A percentile compares a stretch with the other conserved stretches of the same genome.
phyloP scores from a whole-genome alignment of 129 eudicot genomes.

The Lonicera japonica region DNA sequence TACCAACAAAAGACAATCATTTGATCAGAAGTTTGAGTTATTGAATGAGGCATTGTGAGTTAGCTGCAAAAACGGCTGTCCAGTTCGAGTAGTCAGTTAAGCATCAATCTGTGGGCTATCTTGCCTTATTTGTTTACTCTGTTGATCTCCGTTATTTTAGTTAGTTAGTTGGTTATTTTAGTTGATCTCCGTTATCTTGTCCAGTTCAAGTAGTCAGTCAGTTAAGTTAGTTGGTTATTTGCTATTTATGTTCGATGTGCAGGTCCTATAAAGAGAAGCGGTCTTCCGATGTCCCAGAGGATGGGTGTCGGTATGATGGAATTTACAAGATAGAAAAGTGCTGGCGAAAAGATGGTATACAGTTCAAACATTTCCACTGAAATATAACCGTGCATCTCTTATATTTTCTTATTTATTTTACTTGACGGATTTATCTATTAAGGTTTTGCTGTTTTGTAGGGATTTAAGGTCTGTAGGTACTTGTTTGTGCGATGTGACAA shows the following conservation, averaged over 20 bases:
- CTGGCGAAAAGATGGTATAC: slow-evolving; percentile 45
- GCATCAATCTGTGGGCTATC: background rate
- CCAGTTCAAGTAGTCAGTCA: too few relatives aligned
- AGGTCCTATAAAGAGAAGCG: slow-evolving; percentile 56
- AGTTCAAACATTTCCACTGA: slow-evolving; percentile 22
- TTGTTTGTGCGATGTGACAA: slow-evolving; percentile 70
- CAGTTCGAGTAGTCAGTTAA: slow-evolving; percentile 70
- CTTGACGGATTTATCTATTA: background rate
- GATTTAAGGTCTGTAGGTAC: slow-evolving; percentile 56
- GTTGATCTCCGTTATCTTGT: background rate
- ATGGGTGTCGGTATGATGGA: slow-evolving; percentile 55
- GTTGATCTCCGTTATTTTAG: too few relatives aligned
- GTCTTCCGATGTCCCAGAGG: slow-evolving; percentile 40
- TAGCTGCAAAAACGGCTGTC: slow-evolving; percentile 68
- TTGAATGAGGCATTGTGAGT: slow-evolving; percentile 44
- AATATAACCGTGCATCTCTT: background rate
- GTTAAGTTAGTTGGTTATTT: background rate
- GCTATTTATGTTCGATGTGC: slow-evolving; percentile 9
- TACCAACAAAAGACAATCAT: slow-evolving; percentile 56
- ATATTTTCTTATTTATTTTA: background rate
- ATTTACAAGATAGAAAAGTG: slow-evolving; percentile 53
- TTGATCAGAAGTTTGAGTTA: slow-evolving; percentile 36
- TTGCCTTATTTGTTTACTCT: background rate
- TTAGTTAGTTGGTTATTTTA: too few relatives aligned
- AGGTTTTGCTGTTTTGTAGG: slow-evolving; percentile 29